phyloP scores from a whole-genome alignment of 306 rosid genomes.

The Lotus japonicus region DNA sequence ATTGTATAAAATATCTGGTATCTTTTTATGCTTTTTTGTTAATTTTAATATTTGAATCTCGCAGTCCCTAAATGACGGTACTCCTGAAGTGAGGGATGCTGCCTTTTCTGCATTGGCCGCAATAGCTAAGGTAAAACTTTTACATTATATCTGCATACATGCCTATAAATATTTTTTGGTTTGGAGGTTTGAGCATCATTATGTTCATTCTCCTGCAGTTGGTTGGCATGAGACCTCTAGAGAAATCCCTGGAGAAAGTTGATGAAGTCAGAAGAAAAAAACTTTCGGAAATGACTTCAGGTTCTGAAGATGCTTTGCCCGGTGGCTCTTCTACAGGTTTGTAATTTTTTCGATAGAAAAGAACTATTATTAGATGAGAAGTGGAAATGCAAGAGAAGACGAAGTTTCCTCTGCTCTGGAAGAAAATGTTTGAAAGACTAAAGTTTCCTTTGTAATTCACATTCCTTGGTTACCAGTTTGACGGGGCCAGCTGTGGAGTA shows the following conservation, averaged over 20 bases:
- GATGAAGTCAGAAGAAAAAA: slow-evolving; percentile 95
- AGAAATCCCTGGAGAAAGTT: slow-evolving; percentile 89
- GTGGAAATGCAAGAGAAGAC: background rate
- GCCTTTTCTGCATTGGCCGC: slow-evolving; percentile 90
- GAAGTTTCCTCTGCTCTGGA: background rate
- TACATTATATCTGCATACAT: slow-evolving; percentile 3
- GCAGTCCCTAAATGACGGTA: slow-evolving; percentile 87
- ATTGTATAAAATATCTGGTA: background rate
- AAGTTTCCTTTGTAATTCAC: background rate
- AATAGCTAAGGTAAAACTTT: slow-evolving; percentile 73
- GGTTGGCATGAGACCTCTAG: slow-evolving; percentile 98
- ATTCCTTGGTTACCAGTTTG: background rate
- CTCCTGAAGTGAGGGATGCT: slow-evolving; percentile 98
- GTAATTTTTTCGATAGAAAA: background rate
- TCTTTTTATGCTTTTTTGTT: background rate
- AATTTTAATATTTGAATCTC: slow-evolving; percentile 23
- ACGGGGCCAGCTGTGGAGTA: background rate
- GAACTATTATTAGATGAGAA: background rate
- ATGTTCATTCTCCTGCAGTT: slow-evolving; percentile 39
- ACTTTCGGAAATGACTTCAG: slow-evolving; percentile 90
- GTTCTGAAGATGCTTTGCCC: slow-evolving; percentile 73
- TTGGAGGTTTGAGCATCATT: slow-evolving; percentile 7
- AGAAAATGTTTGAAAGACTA: background rate
- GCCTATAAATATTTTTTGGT: background rate
- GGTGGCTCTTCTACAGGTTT: slow-evolving; percentile 58